phyloP scores from a whole-genome alignment of 169 alveolate genomes.

The Plasmodium inui region DNA sequence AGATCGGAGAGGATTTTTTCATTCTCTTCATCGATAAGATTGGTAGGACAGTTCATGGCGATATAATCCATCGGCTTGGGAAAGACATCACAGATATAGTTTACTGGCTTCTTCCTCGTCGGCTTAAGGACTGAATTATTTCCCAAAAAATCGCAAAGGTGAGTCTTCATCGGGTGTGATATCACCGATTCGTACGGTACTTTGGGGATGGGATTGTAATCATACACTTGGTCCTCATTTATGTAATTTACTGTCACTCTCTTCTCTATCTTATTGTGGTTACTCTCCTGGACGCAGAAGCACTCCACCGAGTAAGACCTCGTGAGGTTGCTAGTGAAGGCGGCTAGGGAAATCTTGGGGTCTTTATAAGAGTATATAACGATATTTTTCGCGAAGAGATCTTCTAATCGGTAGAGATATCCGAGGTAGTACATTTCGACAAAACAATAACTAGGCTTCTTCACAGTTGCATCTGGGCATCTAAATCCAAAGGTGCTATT shows the following conservation, averaged over 20 bases:
- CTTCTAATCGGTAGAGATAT: neutral
- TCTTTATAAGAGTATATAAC: constrained; percentile 22
- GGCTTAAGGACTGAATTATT: constrained; percentile 10
- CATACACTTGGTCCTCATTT: constrained; percentile 56
- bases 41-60: constrained; percentile 44
- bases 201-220: constrained; percentile 5
- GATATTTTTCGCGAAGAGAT: neutral
- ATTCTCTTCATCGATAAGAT: constrained; percentile 28
- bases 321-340: neutral
- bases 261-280: constrained; percentile 5
- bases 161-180: constrained; percentile 19
- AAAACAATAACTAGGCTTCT: constrained; percentile 47
- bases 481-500: constrained; percentile 41
- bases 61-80: constrained; percentile 68
- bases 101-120: neutral
- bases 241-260: constrained; percentile 28
- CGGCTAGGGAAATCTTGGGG: constrained; percentile 23
- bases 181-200: neutral
- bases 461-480: constrained; percentile 25
- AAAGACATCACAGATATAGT: constrained; percentile 27
- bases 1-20: constrained; percentile 24
- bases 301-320: constrained; percentile 38
- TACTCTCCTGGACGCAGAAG: constrained; percentile 8
- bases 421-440: constrained; percentile 7
- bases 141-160: constrained; percentile 41